These are phyloP conservation scores for Candida insectorum DNA, from an alignment of 805 yeast genomes.

Conservation along the genomic window DNA sequence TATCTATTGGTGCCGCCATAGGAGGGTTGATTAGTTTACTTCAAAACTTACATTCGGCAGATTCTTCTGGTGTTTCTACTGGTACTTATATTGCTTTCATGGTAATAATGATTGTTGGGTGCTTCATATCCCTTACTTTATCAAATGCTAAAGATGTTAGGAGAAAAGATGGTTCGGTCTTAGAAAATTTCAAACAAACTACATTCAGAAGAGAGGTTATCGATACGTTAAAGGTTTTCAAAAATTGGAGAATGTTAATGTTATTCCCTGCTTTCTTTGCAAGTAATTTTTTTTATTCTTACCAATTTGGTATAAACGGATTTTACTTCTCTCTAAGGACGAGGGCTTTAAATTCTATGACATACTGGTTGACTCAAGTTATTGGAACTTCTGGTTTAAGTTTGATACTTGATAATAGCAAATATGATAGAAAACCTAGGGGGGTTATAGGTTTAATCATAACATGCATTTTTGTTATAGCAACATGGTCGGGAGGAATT, in stretches of 20 bases:
- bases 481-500: conserved; percentile 9
- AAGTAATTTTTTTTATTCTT: conserved; percentile 12
- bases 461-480: conserved; percentile 6
- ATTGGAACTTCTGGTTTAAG: conserved; percentile 11
- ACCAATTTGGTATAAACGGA: conserved; percentile 10
- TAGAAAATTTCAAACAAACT: conserved; percentile 10
- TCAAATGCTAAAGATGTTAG: conserved; percentile 9
- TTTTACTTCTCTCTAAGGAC: conserved; percentile 12
- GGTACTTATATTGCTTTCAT: conserved; percentile 13
- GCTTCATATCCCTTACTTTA: conserved; percentile 8
- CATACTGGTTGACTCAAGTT: conserved; percentile 14
- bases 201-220: conserved; percentile 6
- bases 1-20: conserved; percentile 12
- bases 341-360: conserved; percentile 12
- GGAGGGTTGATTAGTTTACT: conserved; percentile 13
- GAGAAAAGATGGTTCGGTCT: conserved; percentile 12
- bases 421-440: conserved; percentile 9
- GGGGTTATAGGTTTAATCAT: conserved; percentile 9
- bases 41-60: conserved; percentile 5
- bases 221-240: conserved; percentile 6
- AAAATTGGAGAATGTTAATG: conserved; percentile 7
- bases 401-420: conserved; percentile 6
- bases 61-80: conserved; percentile 9
- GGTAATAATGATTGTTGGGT: conserved; percentile 9
- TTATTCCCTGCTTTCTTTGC: conserved; percentile 12